Conservation (phyloP, 2,329 filamentous ascomycete species). For the Cercospora sp. region DNA sequence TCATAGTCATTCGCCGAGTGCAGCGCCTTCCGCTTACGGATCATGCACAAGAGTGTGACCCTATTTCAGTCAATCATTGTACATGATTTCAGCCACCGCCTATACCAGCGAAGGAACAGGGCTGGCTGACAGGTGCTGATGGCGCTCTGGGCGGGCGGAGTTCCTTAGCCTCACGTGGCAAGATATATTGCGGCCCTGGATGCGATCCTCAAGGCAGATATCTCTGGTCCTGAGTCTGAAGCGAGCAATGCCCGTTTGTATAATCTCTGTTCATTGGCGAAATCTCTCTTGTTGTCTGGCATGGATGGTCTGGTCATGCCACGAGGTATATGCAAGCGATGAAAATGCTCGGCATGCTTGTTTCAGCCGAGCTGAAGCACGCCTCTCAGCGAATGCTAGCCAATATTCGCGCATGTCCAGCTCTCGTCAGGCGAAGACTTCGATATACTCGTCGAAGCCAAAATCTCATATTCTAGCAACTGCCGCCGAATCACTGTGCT, state of each 20-base stretch:
- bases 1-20: not conserved
- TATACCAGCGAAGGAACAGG: not conserved
- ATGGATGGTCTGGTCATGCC: not conserved
- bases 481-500: slow-evolving; percentile 34
- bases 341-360: not conserved
- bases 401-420: not conserved
- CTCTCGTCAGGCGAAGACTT: not conserved
- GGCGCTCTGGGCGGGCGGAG: not conserved
- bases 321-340: not conserved
- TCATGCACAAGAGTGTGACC: not conserved
- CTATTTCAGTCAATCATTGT: not conserved
- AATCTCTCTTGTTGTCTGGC: not conserved
- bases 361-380: not conserved
- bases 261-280: not conserved
- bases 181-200: not conserved
- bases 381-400: not conserved
- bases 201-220: not conserved
- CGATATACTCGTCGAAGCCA: not conserved
- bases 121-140: not conserved
- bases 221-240: not conserved
- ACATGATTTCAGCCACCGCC: not conserved
- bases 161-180: not conserved
- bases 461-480: not conserved
- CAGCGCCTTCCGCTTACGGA: not conserved
- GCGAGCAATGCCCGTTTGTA: not conserved